These are phyloP conservation scores for Penicillium coffeae DNA, from an alignment of 495 filamentous ascomycete genomes.

Conservation along the genomic window DNA sequence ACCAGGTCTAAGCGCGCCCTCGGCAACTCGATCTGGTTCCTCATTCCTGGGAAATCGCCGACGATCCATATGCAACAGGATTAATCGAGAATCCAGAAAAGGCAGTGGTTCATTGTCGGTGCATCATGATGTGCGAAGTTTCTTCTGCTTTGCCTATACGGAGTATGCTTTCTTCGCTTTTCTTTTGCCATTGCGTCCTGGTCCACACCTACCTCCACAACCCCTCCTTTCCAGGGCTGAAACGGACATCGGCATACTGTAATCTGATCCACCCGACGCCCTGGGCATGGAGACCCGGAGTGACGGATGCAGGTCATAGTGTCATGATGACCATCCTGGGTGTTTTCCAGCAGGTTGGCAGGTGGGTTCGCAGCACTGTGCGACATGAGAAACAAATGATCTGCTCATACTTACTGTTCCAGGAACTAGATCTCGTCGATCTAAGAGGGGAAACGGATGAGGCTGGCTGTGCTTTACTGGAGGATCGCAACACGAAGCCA, in stretches of 20 bases:
- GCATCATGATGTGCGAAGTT: not conserved
- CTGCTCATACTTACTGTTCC: not conserved
- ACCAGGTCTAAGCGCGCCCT: not conserved
- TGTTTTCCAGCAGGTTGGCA: not conserved
- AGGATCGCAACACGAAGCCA: not conserved
- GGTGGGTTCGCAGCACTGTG: not conserved
- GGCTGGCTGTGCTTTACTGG: slow-evolving; percentile 7
- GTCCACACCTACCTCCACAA: no score
- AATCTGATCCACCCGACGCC: not conserved
- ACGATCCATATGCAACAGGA: not conserved
- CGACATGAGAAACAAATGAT: not conserved
- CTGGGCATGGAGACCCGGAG: not conserved
- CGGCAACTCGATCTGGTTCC: not conserved
- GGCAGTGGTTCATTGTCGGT: not conserved
- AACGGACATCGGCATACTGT: not conserved
- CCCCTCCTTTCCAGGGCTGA: not conserved
- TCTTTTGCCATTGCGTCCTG: not conserved
- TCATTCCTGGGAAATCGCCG: not conserved
- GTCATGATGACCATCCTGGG: not conserved
- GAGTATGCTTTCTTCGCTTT: not conserved
- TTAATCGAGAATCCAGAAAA: not conserved
- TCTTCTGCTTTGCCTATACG: not conserved
- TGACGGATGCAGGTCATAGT: not conserved
- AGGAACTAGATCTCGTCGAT: not conserved
- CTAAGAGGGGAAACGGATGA: slow-evolving; percentile 1